Conservation (phyloP, 108 stramenopile species). For the Skeletonema tropicum region DNA sequence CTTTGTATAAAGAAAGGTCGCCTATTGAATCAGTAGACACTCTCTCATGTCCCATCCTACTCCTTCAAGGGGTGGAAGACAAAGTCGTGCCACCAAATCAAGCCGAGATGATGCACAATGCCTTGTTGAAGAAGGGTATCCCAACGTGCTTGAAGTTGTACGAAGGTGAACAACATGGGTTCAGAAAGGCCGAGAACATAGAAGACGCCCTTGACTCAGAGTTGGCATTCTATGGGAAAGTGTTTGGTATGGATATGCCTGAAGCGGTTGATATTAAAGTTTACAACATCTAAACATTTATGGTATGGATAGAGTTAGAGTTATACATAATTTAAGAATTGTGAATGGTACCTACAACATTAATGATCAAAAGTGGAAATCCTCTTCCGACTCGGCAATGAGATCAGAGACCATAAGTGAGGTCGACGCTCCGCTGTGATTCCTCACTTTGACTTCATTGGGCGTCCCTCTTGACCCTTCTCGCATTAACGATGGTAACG, state of each 20-base stretch:
- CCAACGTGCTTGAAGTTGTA: conserved; percentile 75
- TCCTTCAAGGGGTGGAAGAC: conserved; percentile 83
- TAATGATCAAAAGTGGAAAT: background rate
- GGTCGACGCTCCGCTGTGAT: background rate
- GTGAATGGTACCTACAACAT: no score
- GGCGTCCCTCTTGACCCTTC: background rate
- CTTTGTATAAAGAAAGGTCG: conserved; percentile 68
- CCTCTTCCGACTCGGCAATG: background rate
- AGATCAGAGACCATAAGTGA: background rate
- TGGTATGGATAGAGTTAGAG: background rate
- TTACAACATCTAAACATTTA: conserved; percentile 34
- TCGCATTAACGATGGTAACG: background rate
- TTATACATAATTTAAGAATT: background rate
- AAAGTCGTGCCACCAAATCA: conserved; percentile 89
- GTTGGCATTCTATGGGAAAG: conserved; percentile 68
- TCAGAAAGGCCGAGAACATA: conserved; percentile 86
- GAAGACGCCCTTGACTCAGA: conserved; percentile 76
- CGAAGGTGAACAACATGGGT: conserved; percentile 87
- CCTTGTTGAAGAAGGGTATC: conserved; percentile 65
- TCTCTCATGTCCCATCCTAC: conserved; percentile 73
- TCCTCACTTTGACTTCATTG: background rate
- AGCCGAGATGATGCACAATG: conserved; percentile 79
- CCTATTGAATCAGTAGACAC: conserved; percentile 74
- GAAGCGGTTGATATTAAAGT: conserved; percentile 59
- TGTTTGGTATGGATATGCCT: conserved; percentile 71